These are phyloP conservation scores for Blastobotrys indianensis DNA, from an alignment of 1,139 yeast genomes.

Conservation along the genomic window DNA sequence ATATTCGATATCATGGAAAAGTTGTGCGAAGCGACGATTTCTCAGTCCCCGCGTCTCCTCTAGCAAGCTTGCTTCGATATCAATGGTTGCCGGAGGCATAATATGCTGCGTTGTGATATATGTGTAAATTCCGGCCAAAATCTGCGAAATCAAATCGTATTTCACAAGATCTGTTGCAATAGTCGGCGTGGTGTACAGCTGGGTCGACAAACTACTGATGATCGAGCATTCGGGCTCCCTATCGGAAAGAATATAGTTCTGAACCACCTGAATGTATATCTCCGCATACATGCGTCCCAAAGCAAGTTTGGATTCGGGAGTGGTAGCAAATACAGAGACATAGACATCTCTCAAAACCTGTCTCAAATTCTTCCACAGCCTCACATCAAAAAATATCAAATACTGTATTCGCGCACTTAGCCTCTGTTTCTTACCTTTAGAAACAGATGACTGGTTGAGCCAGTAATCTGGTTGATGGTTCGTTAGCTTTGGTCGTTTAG, in stretches of 20 bases:
- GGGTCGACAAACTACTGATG: slow-evolving; percentile 73
- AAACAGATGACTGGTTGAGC: slow-evolving; percentile 4
- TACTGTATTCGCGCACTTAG: slow-evolving; percentile 60
- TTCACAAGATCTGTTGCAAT: slow-evolving; percentile 64
- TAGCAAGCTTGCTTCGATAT: slow-evolving; percentile 30
- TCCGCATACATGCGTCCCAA: slow-evolving; percentile 79
- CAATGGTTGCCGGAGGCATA: slow-evolving; percentile 43
- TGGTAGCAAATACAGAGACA: slow-evolving; percentile 64
- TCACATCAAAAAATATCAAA: slow-evolving; percentile 59
- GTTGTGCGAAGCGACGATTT: slow-evolving; percentile 77
- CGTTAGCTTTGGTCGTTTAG: neutral
- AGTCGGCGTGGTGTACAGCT: slow-evolving; percentile 77
- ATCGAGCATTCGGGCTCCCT: slow-evolving; percentile 80
- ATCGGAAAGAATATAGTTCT: slow-evolving; percentile 63
- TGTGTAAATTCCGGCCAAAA: slow-evolving; percentile 61
- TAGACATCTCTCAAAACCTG: slow-evolving; percentile 59
- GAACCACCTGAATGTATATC: slow-evolving; percentile 72
- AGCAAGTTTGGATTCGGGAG: slow-evolving; percentile 50
- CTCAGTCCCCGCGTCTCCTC: slow-evolving; percentile 44
- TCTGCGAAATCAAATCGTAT: slow-evolving; percentile 65
- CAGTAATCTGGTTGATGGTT: slow-evolving; percentile 10
- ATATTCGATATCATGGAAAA: slow-evolving; percentile 78
- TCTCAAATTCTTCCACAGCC: slow-evolving; percentile 69
- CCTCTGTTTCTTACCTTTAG: slow-evolving; percentile 9
- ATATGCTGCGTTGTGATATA: slow-evolving; percentile 56